Conservation (phyloP, 768 basidiomycete genomes). For the Hirschioporus abietinus region DNA sequence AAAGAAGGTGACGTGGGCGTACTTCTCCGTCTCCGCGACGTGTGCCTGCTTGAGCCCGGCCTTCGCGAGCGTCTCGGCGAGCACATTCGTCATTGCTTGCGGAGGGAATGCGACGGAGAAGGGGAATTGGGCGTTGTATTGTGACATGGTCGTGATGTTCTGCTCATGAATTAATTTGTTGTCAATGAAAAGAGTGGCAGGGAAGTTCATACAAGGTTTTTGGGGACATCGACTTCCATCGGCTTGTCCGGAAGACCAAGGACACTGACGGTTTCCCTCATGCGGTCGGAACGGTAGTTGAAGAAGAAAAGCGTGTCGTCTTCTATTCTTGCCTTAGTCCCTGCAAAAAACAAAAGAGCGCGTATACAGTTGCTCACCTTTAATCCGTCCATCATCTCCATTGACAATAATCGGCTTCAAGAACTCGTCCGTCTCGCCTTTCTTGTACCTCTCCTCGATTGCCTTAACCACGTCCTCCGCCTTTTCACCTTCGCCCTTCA, state of each 20-base stretch:
- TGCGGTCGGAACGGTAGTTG: constrained; percentile 96
- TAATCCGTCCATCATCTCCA: constrained; percentile 71
- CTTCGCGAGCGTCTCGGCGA: constrained; percentile 86
- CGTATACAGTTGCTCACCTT: constrained; percentile 43
- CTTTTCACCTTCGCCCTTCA: constrained; percentile 61
- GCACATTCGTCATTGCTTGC: constrained; percentile 87
- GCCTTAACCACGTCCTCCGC: constrained; percentile 54
- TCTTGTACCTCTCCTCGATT: constrained; percentile 70
- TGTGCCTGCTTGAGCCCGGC: constrained; percentile 82
- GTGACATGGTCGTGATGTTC: constrained; percentile 91
- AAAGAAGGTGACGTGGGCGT: constrained; percentile 97
- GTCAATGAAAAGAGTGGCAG: too few species aligned
- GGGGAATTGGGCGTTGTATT: constrained; percentile 87
- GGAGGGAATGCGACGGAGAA: constrained; percentile 93
- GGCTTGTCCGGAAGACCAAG: constrained; percentile 81
- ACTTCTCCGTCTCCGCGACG: constrained; percentile 96
- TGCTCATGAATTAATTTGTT: constrained; percentile 25
- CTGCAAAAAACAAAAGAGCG: neutral
- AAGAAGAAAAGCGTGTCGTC: constrained; percentile 91
- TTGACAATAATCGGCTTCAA: constrained; percentile 90
- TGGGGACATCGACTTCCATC: constrained; percentile 76
- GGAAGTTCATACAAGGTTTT: constrained; percentile 55
- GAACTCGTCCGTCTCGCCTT: constrained; percentile 92
- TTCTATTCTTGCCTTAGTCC: constrained; percentile 36
- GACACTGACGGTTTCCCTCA: constrained; percentile 85